Conservation (phyloP, 352 stramenopile genomes). For the Peronosclerospora sorghi region DNA sequence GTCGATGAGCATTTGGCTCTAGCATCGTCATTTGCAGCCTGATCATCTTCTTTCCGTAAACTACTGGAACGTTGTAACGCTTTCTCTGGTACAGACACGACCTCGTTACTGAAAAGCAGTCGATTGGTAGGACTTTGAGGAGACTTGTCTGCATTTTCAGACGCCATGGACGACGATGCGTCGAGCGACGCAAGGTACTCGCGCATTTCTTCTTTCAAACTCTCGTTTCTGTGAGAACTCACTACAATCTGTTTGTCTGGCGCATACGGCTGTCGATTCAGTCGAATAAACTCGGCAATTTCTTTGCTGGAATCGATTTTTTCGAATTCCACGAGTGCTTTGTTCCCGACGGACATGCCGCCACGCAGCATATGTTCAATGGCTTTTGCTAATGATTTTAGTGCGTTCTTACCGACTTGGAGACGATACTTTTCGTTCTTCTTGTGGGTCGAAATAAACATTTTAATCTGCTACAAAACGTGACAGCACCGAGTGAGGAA, state of each 20-base stretch:
- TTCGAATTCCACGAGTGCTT: slow-evolving; percentile 31
- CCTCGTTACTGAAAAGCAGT: slow-evolving; percentile 3
- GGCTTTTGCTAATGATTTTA: slow-evolving; percentile 58
- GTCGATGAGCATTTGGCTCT: slow-evolving; percentile 79
- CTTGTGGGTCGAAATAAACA: slow-evolving; percentile 67
- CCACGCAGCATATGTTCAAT: slow-evolving; percentile 49
- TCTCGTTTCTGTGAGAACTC: slow-evolving; percentile 34
- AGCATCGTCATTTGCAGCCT: slow-evolving; percentile 67
- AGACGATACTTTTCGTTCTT: slow-evolving; percentile 82
- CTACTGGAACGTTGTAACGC: slow-evolving; percentile 1
- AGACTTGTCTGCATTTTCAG: slow-evolving; percentile 14
- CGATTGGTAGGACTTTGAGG: slow-evolving; percentile 1
- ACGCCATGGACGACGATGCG: slow-evolving; percentile 1
- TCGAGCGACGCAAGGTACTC: slow-evolving; percentile 29
- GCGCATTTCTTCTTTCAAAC: slow-evolving; percentile 40
- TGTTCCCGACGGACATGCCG: slow-evolving; percentile 22
- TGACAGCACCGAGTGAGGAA: not conserved
- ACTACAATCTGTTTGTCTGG: slow-evolving; percentile 34
- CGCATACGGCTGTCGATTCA: slow-evolving; percentile 35
- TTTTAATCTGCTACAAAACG: slow-evolving; percentile 49
- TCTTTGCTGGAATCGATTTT: slow-evolving; percentile 45
- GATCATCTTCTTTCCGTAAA: slow-evolving; percentile 13
- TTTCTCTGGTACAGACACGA: slow-evolving; percentile 6
- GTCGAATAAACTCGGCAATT: slow-evolving; percentile 51
- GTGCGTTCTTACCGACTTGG: slow-evolving; percentile 69